Conservation (phyloP, 2,329 filamentous ascomycete genomes). For the Penicillium sp. region DNA sequence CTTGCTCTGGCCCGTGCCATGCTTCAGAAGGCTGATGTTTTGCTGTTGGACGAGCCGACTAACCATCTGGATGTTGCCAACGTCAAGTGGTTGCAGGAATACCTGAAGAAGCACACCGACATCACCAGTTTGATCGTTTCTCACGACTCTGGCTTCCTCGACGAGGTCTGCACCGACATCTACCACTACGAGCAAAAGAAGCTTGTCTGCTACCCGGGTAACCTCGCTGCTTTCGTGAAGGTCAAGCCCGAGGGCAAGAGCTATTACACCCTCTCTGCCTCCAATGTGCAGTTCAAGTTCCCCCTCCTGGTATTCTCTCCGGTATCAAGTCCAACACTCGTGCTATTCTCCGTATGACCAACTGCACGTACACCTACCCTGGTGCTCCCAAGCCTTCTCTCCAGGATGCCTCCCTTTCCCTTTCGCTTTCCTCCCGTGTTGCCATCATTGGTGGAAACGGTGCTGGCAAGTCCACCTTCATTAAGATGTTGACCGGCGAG, state of each 20-base stretch:
- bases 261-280: conserved; percentile 92
- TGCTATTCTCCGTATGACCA: conserved; percentile 90
- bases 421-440: conserved; percentile 83
- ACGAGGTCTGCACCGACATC: conserved; percentile 96
- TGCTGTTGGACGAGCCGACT: conserved; percentile 95
- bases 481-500: conserved; percentile 94
- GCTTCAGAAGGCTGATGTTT: conserved; percentile 92
- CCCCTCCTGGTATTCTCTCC: conserved; percentile 88
- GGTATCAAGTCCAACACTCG: conserved; percentile 94
- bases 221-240: conserved; percentile 66
- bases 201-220: conserved; percentile 55
- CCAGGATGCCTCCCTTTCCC: conserved; percentile 75
- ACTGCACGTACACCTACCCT: conserved; percentile 92
- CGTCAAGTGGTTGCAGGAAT: conserved; percentile 91
- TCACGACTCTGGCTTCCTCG: conserved; percentile 96
- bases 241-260: conserved; percentile 90
- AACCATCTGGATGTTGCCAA: conserved; percentile 97
- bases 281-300: conserved; percentile 94
- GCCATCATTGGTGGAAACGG: conserved; percentile 97
- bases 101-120: conserved; percentile 90
- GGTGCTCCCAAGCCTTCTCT: conserved; percentile 82
- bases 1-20: conserved; percentile 91
- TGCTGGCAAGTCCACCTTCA: conserved; percentile 95
- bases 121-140: conserved; percentile 97
- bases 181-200: conserved; percentile 99